Percentiles rank a stretch among this genome's conserved stretches.
Evolutionary conservation across 768 basidiomycete species (phyloP).

Genomic region (Suillus subalutaceus): DNA sequence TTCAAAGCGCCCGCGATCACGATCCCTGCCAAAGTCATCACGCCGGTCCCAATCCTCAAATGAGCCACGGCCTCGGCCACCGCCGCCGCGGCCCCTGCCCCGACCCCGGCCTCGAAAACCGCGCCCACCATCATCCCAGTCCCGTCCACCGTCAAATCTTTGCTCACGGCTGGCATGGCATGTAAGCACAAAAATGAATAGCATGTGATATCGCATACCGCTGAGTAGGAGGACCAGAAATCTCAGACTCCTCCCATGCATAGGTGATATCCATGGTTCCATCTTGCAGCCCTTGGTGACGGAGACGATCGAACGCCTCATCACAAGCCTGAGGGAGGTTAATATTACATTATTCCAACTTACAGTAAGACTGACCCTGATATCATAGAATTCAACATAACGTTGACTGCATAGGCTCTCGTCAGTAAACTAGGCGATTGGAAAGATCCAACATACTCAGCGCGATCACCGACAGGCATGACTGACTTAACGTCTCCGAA

Average conservation of each 20-base stretch:
- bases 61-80: constrained; percentile 37
- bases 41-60: constrained; percentile 45
- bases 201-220: constrained; percentile 31
- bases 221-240: constrained; percentile 48
- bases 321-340: constrained; percentile 59
- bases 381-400: constrained; percentile 94
- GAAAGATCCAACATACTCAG: constrained; percentile 48
- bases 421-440: constrained; percentile 12
- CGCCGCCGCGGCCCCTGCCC: constrained; percentile 45
- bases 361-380: constrained; percentile 53
- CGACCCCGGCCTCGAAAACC: constrained; percentile 44
- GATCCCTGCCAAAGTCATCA: constrained; percentile 44
- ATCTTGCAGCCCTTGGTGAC: constrained; percentile 79
- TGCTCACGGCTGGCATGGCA: constrained; percentile 28
- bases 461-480: constrained; percentile 61
- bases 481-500: constrained; percentile 91
- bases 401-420: constrained; percentile 59
- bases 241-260: constrained; percentile 77
- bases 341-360: constrained; percentile 13
- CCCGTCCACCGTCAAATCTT: constrained; percentile 43
- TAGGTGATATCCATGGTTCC: constrained; percentile 88
- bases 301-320: constrained; percentile 77
- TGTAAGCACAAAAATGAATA: constrained; percentile 11
- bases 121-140: constrained; percentile 48
- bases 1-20: constrained; percentile 37